phyloP scores from a whole-genome alignment of 2,329 filamentous ascomycete genomes.

The Aspergillus versicolor region DNA sequence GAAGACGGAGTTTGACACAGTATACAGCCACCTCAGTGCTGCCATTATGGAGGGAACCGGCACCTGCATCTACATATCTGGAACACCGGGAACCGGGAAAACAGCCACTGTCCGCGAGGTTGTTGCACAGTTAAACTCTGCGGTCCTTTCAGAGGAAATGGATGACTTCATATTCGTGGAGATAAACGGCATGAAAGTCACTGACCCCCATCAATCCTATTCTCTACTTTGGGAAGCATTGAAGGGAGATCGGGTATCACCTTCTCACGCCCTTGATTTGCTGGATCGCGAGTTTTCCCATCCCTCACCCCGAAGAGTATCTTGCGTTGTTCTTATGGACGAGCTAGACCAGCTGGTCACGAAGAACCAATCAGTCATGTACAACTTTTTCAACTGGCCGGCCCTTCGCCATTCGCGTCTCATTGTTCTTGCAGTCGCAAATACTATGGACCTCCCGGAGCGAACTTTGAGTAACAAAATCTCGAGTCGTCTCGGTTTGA shows the following conservation, averaged over 20 bases:
- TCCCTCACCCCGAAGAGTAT: conserved; percentile 84
- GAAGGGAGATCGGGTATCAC: conserved; percentile 87
- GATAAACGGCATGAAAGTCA: conserved; percentile 99
- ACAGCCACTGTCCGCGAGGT: conserved; percentile 97
- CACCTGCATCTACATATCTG: conserved; percentile 97
- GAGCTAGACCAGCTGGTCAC: conserved; percentile 97
- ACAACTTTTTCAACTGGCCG: conserved; percentile 99
- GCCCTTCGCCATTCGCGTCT: conserved; percentile 84
- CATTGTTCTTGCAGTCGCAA: conserved; percentile 95
- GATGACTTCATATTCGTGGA: conserved; percentile 99
- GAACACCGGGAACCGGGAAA: conserved; percentile 96
- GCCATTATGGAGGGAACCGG: conserved; percentile 92
- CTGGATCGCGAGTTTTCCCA: conserved; percentile 90
- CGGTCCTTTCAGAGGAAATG: conserved; percentile 83
- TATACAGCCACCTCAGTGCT: conserved; percentile 90
- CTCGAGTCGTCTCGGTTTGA: conserved; percentile 84
- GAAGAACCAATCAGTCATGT: conserved; percentile 99
- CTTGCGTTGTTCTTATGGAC: conserved; percentile 97
- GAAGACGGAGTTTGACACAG: conserved; percentile 84
- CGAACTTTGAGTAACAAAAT: conserved; percentile 98
- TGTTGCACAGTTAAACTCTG: conserved; percentile 81
- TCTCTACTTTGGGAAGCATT: conserved; percentile 93
- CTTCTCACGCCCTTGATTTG: conserved; percentile 85
- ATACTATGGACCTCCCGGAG: conserved; percentile 98
- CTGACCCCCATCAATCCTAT: conserved; percentile 95